Evolutionary conservation across 2,329 filamentous ascomycete species (phyloP).

Genomic region (Coniochaeta prunicola): DNA sequence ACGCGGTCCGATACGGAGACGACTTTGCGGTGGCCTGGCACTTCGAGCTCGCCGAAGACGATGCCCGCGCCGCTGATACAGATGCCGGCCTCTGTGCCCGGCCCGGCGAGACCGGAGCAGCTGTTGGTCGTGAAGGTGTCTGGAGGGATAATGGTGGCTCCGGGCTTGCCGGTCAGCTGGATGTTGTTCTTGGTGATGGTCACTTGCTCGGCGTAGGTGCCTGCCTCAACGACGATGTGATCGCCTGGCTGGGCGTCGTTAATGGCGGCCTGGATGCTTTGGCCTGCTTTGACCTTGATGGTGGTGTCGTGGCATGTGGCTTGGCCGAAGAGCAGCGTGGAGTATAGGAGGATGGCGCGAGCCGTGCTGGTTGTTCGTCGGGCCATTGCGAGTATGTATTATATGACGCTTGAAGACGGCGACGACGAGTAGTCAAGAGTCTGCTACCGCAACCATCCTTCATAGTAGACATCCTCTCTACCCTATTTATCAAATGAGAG

Average conservation of each 20-base stretch:
- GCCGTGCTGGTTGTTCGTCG: neutral
- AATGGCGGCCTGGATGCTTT: conserved; percentile 24
- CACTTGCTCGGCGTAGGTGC: conserved; percentile 26
- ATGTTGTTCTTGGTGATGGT: conserved; percentile 25
- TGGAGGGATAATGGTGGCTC: conserved; percentile 19
- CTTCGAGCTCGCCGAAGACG: conserved; percentile 13
- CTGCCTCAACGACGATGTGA: conserved; percentile 22
- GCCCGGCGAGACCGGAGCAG: conserved; percentile 22
- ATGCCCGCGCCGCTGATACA: conserved; percentile 24
- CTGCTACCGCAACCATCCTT: too few species aligned
- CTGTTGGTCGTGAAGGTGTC: conserved; percentile 14
- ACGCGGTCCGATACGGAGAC: conserved; percentile 16
- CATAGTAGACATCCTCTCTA: neutral
- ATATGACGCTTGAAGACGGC: neutral
- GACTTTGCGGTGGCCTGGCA: conserved; percentile 22
- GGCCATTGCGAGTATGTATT: neutral
- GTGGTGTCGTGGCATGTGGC: neutral
- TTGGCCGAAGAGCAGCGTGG: neutral
- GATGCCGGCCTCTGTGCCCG: conserved; percentile 19
- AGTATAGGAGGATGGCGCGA: neutral
- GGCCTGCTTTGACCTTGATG: neutral
- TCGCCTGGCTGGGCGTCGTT: conserved; percentile 19
- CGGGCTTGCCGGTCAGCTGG: conserved; percentile 19
- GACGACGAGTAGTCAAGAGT: neutral
- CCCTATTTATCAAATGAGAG: neutral